Conservation (phyloP, 2,329 filamentous ascomycete species). For the Penicillium hesseltinei region DNA sequence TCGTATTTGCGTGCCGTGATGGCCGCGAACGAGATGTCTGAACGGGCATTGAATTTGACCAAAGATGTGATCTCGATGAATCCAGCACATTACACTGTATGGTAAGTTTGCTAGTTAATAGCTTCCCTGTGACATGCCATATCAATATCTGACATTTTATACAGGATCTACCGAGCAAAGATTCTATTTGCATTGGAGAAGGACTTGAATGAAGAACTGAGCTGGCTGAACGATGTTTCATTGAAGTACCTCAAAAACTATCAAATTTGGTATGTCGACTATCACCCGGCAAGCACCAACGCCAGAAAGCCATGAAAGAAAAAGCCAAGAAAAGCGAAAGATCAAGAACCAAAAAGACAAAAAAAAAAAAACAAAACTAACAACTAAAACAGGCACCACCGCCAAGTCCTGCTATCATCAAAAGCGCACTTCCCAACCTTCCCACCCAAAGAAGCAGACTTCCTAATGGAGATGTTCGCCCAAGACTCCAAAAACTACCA, state of each 20-base stretch:
- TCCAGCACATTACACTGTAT: slow-evolving; percentile 96
- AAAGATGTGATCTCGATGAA: slow-evolving; percentile 90
- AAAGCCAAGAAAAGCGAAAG: neutral
- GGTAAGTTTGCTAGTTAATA: slow-evolving; percentile 52
- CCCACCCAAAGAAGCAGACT: slow-evolving; percentile 66
- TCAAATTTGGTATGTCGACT: slow-evolving; percentile 73
- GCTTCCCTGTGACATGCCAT: neutral
- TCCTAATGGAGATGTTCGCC: slow-evolving; percentile 76
- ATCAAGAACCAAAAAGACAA: neutral
- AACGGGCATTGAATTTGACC: slow-evolving; percentile 75
- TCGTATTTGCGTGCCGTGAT: slow-evolving; percentile 92
- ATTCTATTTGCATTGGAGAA: slow-evolving; percentile 67
- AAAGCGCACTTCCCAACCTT: slow-evolving; percentile 51
- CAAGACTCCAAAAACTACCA: slow-evolving; percentile 97
- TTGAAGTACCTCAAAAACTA: slow-evolving; percentile 92
- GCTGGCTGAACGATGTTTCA: slow-evolving; percentile 82
- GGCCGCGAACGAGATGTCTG: slow-evolving; percentile 79
- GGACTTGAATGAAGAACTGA: slow-evolving; percentile 68
- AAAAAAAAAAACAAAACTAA: slow-evolving; percentile 2
- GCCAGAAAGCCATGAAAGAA: neutral
- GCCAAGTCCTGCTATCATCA: slow-evolving; percentile 55
- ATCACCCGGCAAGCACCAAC: neutral
- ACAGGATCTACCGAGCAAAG: slow-evolving; percentile 78
- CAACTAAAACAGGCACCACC: slow-evolving; percentile 53
- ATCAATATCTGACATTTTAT: slow-evolving; percentile 12